Evolutionary conservation across 768 basidiomycete genomes (phyloP), one percentile per base, ranked within the genome.

Genomic region (Rhodotorula diobovata): DNA sequence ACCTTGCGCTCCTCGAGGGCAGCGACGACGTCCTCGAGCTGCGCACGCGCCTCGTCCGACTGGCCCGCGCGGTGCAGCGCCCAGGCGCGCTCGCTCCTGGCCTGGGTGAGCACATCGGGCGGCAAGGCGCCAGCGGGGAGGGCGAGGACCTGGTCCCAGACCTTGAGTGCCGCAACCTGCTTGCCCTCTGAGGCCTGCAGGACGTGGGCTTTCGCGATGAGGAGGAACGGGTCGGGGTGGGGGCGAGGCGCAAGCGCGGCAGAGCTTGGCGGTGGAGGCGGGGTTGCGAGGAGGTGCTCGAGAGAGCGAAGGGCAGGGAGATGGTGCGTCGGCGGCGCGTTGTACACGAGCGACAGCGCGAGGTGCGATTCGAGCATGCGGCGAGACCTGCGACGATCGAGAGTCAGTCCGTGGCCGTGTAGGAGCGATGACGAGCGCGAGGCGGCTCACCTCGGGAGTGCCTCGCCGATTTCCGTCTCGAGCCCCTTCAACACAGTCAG

Each of bases 261-360:
- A 4, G 46, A n/a, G 59, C 60, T 53, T 0, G 67, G 62, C 0
- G 62, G 54, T 1, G 66, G 63, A 1, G 66, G 56, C 9, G 59
- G 18, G 6, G 56, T 55, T 18, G 67, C 56, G 64, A 98, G 85
- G 25, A 95, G 84, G 9, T 88, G 86, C 43, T 90, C 86, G 32
- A 97, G 83, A 18, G 96, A 84, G 28, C 84, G 82, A 35, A 88
- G 81, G 2, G 96, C 95, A 62, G 88, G 87, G 20, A 82, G 75
- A 78, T 98, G 95, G 76, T 97, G 89, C 76, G 93, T 93, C 0
- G 95, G 95, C 39, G 94, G 87, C 79, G 86, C 91, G 60, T 90
- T 83, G 77, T 96, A 89, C 8, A 92, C 89, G 25, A 96, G 84
- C 10, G 90, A 87, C 0, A 87, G 88, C 4, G 87, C 89, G 21